A percentile compares a stretch with the other conserved stretches of the same genome.
phyloP scores from a whole-genome alignment of 23 red algal genomes.

The Agarophyton chilense region DNA sequence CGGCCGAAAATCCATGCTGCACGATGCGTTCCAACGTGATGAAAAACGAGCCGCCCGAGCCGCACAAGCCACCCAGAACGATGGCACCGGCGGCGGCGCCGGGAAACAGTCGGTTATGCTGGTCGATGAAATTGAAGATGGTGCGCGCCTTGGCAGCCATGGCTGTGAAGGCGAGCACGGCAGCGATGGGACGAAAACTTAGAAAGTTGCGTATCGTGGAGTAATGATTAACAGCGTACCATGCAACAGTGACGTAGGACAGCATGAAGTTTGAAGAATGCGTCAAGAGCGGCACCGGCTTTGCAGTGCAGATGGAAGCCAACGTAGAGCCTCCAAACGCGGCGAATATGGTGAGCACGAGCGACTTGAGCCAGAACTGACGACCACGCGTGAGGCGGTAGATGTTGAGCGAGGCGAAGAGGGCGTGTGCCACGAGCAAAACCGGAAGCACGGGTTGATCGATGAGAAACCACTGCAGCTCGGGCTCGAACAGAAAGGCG shows the following conservation, averaged over 20 bases:
- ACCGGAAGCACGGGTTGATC: slow-evolving; percentile 68
- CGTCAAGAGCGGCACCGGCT: slow-evolving; percentile 70
- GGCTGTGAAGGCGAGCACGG: slow-evolving; percentile 65
- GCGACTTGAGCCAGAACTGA: slow-evolving; percentile 83
- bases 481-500: not conserved
- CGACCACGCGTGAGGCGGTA: slow-evolving; percentile 51
- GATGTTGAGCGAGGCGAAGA: slow-evolving; percentile 61
- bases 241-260: slow-evolving; percentile 28
- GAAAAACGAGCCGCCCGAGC: slow-evolving; percentile 79
- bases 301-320: slow-evolving; percentile 51
- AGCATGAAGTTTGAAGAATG: slow-evolving; percentile 70
- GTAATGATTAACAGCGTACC: slow-evolving; percentile 64
- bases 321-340: slow-evolving; percentile 87
- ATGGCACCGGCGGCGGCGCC: slow-evolving; percentile 52
- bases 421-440: slow-evolving; percentile 43
- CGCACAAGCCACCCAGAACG: slow-evolving; percentile 66
- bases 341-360: slow-evolving; percentile 70
- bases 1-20: slow-evolving; percentile 14
- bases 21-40: slow-evolving; percentile 69
- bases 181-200: slow-evolving; percentile 36
- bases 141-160: slow-evolving; percentile 77
- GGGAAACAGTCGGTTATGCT: slow-evolving; percentile 26
- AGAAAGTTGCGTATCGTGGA: slow-evolving; percentile 9
- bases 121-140: slow-evolving; percentile 77
- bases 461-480: slow-evolving; percentile 54